These are phyloP conservation scores for Komagataella populi DNA, from an alignment of 805 yeast genomes.

Conservation along the genomic window DNA sequence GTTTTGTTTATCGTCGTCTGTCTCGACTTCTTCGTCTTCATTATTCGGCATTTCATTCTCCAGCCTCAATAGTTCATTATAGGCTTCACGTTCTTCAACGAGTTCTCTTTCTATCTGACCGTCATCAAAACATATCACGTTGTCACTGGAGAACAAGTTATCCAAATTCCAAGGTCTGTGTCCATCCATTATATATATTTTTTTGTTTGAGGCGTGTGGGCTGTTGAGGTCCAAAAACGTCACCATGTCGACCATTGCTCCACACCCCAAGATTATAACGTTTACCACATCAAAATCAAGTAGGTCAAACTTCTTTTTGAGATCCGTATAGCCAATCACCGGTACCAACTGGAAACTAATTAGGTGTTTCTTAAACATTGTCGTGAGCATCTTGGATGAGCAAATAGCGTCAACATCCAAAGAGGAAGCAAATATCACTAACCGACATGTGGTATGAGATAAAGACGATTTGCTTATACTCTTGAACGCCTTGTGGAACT, in stretches of 20 bases:
- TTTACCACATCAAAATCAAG: conserved; percentile 67
- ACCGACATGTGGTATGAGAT: conserved; percentile 85
- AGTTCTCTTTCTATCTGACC: conserved; percentile 57
- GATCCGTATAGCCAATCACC: conserved; percentile 79
- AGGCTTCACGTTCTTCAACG: conserved; percentile 45
- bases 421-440: conserved; percentile 82
- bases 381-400: conserved; percentile 65
- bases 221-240: conserved; percentile 53
- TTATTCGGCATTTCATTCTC: conserved; percentile 22
- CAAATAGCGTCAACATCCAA: conserved; percentile 86
- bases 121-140: conserved; percentile 77
- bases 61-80: conserved; percentile 30
- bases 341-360: conserved; percentile 85
- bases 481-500: conserved; percentile 54
- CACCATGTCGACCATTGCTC: conserved; percentile 82
- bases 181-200: conserved; percentile 76
- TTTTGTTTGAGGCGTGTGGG: conserved; percentile 38
- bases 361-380: conserved; percentile 62
- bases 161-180: conserved; percentile 96
- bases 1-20: conserved; percentile 16
- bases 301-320: conserved; percentile 44
- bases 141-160: conserved; percentile 73
- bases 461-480: conserved; percentile 59
- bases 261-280: conserved; percentile 80
- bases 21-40: conserved; percentile 19